Conservation (phyloP, 441 rosid genomes). For the Hura crepitans region DNA sequence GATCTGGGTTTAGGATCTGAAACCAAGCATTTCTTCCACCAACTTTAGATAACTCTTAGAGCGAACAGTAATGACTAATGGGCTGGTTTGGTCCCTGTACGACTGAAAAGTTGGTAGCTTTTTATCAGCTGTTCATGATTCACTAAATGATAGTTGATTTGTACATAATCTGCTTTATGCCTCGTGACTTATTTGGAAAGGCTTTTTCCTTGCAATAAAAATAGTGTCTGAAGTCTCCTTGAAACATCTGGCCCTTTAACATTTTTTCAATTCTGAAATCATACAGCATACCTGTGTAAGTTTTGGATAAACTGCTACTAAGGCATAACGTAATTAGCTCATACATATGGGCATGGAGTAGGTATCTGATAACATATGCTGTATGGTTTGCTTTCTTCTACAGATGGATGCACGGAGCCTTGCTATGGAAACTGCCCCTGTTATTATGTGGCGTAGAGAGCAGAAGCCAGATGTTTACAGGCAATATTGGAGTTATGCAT, state of each 20-base stretch:
- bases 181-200: not conserved
- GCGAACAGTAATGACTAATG: not conserved
- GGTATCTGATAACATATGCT: conserved; percentile 11
- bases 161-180: not conserved
- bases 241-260: not conserved
- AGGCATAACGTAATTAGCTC: not conserved
- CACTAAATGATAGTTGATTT: not conserved
- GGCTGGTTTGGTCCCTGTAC: not conserved
- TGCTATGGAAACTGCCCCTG: conserved; percentile 80
- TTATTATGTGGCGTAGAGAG: conserved; percentile 81
- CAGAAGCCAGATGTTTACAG: conserved; percentile 55
- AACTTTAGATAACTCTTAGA: not conserved
- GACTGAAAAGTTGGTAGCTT: not conserved
- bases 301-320: not conserved
- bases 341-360: not conserved
- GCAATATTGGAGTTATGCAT: conserved; percentile 65
- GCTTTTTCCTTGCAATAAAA: not conserved
- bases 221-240: not conserved
- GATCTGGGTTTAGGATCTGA: not conserved
- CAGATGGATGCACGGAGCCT: conserved; percentile 87
- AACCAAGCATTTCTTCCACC: not conserved
- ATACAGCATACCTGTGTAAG: not conserved
- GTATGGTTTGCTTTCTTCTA: conserved; percentile 17
- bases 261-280: not conserved
- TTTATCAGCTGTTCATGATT: too few relatives aligned